Conservation (phyloP, 345 rosid species). For the Rhizophora apiculata region DNA sequence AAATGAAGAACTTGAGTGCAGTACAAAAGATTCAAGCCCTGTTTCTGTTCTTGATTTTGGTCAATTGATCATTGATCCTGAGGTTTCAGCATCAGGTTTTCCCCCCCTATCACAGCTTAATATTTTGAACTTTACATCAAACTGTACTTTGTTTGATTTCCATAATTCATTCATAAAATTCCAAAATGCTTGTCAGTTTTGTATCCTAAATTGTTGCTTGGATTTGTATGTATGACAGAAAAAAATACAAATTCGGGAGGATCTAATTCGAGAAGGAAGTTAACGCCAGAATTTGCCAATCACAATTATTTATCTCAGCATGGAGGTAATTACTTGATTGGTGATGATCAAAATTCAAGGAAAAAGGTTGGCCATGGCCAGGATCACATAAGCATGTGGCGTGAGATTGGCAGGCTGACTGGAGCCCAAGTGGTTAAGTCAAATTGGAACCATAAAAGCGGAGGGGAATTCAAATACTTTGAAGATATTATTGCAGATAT, state of each 20-base stretch:
- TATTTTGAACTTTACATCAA: neutral
- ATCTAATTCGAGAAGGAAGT: slow-evolving; percentile 27
- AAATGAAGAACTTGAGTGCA: slow-evolving; percentile 40
- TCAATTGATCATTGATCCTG: slow-evolving; percentile 37
- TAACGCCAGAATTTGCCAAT: slow-evolving; percentile 28
- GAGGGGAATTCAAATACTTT: slow-evolving; percentile 18
- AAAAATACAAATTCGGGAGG: slow-evolving; percentile 17
- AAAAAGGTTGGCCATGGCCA: slow-evolving; percentile 8
- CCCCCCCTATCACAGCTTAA: neutral
- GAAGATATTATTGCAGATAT: slow-evolving; percentile 39
- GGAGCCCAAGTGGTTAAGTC: slow-evolving; percentile 21
- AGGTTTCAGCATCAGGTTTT: slow-evolving; percentile 40
- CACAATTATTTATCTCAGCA: slow-evolving; percentile 5
- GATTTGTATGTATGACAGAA: slow-evolving; percentile 12
- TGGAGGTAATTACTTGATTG: slow-evolving; percentile 11
- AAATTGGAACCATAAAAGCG: slow-evolving; percentile 23
- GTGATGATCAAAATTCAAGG: slow-evolving; percentile 14
- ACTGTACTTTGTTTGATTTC: neutral
- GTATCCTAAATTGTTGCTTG: neutral
- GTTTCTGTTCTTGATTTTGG: slow-evolving; percentile 83
- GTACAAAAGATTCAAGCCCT: slow-evolving; percentile 70
- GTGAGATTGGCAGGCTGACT: slow-evolving; percentile 24
- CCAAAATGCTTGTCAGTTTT: neutral
- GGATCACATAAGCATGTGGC: slow-evolving; percentile 20
- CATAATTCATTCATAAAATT: neutral